Conservation (phyloP, 2,329 filamentous ascomycete species). For the Aspergillus sp. region DNA sequence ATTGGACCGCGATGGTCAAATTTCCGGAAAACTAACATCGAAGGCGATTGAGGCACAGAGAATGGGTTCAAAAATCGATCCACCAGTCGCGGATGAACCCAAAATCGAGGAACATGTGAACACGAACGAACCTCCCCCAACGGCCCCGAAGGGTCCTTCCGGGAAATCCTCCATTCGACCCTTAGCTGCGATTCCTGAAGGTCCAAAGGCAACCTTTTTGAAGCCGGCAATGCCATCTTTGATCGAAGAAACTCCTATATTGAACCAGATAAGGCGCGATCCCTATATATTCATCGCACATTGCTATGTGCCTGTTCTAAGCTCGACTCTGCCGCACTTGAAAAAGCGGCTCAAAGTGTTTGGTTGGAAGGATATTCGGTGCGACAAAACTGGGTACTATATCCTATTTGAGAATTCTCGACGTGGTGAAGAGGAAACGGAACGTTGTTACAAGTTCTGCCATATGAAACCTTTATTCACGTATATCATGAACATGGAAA, state of each 20-base stretch:
- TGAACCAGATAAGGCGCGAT: constrained; percentile 69
- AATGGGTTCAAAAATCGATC: constrained; percentile 45
- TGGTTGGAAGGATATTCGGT: constrained; percentile 75
- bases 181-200: constrained; percentile 32
- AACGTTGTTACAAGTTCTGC: constrained; percentile 74
- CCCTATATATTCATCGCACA: constrained; percentile 92
- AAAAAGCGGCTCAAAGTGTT: constrained; percentile 85
- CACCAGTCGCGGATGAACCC: constrained; percentile 25
- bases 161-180: constrained; percentile 48
- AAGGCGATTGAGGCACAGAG: constrained; percentile 69
- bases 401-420: constrained; percentile 82
- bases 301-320: constrained; percentile 80
- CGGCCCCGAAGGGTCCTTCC: constrained; percentile 82
- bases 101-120: constrained; percentile 43
- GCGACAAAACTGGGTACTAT: constrained; percentile 86
- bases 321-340: constrained; percentile 82
- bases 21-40: constrained; percentile 76
- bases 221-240: constrained; percentile 47
- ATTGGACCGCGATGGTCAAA: constrained; percentile 82
- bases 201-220: constrained; percentile 38
- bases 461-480: constrained; percentile 86
- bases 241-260: constrained; percentile 66
- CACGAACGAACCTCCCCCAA: constrained; percentile 69
- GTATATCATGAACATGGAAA: constrained; percentile 89
- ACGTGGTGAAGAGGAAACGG: constrained; percentile 74